These are phyloP conservation scores for Melanopsichium pennsylvanicum DNA, from an alignment of 1,284 basidiomycete genomes.

Conservation along the genomic window DNA sequence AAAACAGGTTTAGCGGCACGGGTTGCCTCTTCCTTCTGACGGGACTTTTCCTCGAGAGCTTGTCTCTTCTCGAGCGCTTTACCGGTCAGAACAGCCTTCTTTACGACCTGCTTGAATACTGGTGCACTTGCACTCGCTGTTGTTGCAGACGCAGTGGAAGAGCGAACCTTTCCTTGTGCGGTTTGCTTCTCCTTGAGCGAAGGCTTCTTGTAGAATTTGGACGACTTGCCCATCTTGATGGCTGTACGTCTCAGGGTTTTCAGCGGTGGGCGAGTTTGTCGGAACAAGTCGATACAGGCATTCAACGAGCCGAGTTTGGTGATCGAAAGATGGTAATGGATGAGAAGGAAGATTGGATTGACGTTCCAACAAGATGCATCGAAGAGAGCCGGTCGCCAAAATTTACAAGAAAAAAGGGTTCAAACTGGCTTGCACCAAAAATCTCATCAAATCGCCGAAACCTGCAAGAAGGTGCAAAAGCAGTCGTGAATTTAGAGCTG, in stretches of 20 bases:
- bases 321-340: neutral
- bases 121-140: conserved; percentile 6
- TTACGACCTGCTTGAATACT: conserved; percentile 14
- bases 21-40: conserved; percentile 36
- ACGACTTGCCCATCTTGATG: conserved; percentile 40
- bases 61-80: conserved; percentile 34
- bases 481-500: neutral
- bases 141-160: conserved; percentile 15
- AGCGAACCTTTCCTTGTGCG: conserved; percentile 29
- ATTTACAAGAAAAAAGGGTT: conserved; percentile 1
- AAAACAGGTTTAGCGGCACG: conserved; percentile 38
- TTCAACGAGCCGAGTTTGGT: neutral
- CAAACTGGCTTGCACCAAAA: conserved; percentile 1
- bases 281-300: too few species aligned
- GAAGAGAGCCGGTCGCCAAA: neutral
- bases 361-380: neutral
- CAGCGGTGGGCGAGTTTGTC: too few species aligned
- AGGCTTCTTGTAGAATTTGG: conserved; percentile 52
- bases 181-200: conserved; percentile 47
- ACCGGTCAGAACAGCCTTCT: conserved; percentile 31
- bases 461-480: too few species aligned
- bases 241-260: too few species aligned
- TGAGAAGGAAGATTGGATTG: neutral
- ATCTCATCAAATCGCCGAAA: conserved; percentile 17
- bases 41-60: conserved; percentile 26